Evolutionary conservation across 1,284 basidiomycete genomes (phyloP).

Genomic region (Chiua sp.): DNA sequence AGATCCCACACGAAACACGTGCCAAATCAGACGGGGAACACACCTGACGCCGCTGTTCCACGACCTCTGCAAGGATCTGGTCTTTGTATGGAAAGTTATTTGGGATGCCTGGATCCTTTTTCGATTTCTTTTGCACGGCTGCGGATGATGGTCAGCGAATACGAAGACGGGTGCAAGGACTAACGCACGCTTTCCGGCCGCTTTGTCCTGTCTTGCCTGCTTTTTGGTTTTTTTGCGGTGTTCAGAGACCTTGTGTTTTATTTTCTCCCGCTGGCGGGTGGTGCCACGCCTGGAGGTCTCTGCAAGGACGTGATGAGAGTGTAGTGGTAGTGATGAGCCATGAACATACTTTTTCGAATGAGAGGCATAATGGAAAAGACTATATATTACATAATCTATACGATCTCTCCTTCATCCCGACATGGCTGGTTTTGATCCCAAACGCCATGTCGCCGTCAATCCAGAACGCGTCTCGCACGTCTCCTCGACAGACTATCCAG

Average conservation of each 20-base stretch:
- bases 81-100: slow-evolving; percentile 98
- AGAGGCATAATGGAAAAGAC: slow-evolving; percentile 59
- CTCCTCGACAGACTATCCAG: slow-evolving; percentile 85
- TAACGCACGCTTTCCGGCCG: slow-evolving; percentile 88
- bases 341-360: slow-evolving; percentile 71
- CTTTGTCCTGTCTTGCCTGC: slow-evolving; percentile 78
- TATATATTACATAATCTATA: slow-evolving; percentile 26
- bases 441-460: slow-evolving; percentile 61
- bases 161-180: slow-evolving; percentile 22
- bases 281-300: slow-evolving; percentile 86
- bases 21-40: slow-evolving; percentile 2
- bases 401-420: not conserved
- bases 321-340: not conserved
- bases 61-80: slow-evolving; percentile 91
- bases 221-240: slow-evolving; percentile 80
- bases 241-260: slow-evolving; percentile 83
- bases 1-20: not conserved
- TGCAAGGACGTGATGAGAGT: slow-evolving; percentile 36
- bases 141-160: slow-evolving; percentile 5
- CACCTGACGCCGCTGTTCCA: slow-evolving; percentile 78
- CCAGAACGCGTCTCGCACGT: slow-evolving; percentile 82
- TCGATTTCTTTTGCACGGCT: slow-evolving; percentile 56
- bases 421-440: slow-evolving; percentile 34
- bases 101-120: slow-evolving; percentile 93
- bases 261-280: slow-evolving; percentile 77